A percentile compares a stretch with the other conserved stretches of the same genome.
Conservation (phyloP, 2,329 filamentous ascomycete species). For the Stagonosporopsis chrysanthemi region DNA sequence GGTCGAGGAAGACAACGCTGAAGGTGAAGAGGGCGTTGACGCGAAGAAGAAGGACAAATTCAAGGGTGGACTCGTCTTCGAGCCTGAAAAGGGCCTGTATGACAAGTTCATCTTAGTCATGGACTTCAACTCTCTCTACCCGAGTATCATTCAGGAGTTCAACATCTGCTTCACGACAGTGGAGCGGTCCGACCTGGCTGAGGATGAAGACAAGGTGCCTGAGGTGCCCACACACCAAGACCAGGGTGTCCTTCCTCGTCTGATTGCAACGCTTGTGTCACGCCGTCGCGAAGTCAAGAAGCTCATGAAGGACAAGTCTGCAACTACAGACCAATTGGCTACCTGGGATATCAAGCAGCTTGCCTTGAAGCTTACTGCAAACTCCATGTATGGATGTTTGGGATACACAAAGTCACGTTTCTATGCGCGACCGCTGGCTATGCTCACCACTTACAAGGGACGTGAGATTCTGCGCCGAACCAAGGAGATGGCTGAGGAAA, state of each 20-base stretch:
- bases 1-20: conserved; percentile 74
- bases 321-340: conserved; percentile 83
- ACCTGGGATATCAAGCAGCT: conserved; percentile 99
- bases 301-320: conserved; percentile 92
- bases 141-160: conserved; percentile 98
- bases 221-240: conserved; percentile 81
- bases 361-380: conserved; percentile 95
- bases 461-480: conserved; percentile 96
- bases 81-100: conserved; percentile 95
- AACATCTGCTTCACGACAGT: conserved; percentile 99
- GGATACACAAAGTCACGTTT: conserved; percentile 97
- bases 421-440: conserved; percentile 91
- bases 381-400: conserved; percentile 99
- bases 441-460: conserved; percentile 96
- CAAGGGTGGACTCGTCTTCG: conserved; percentile 97
- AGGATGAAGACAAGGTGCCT: conserved; percentile 87
- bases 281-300: conserved; percentile 92
- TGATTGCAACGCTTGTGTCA: conserved; percentile 90
- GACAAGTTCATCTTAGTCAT: conserved; percentile 99
- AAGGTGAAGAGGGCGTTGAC: conserved; percentile 71
- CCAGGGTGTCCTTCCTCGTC: conserved; percentile 84
- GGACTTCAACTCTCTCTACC: conserved; percentile 99
- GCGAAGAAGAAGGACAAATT: conserved; percentile 99
- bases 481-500: conserved; percentile 92
- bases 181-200: conserved; percentile 73